Evolutionary conservation across 805 yeast species (phyloP).

Genomic region (Maudiozyma pseudohumilis): DNA sequence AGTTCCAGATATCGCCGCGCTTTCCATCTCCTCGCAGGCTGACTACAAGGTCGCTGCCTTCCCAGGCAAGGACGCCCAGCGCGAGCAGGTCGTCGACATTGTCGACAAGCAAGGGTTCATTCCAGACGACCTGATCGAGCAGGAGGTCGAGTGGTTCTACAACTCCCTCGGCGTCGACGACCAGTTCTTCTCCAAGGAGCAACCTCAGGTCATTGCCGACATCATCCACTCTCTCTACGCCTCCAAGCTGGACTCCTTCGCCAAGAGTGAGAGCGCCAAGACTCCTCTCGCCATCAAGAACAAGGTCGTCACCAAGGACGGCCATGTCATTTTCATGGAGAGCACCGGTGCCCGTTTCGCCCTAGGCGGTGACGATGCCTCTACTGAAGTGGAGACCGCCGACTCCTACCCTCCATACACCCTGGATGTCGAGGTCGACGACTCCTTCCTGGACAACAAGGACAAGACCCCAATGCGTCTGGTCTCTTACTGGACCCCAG

Average conservation of each 20-base stretch:
- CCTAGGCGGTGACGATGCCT: no score
- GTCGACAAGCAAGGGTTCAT: constrained; percentile 79
- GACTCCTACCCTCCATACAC: constrained; percentile 31
- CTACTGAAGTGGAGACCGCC: not conserved
- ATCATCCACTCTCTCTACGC: constrained; percentile 86
- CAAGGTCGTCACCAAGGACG: constrained; percentile 58
- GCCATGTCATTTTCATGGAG: constrained; percentile 88
- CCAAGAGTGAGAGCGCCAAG: constrained; percentile 33
- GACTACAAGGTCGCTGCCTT: constrained; percentile 74
- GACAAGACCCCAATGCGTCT: constrained; percentile 64
- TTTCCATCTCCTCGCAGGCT: constrained; percentile 35
- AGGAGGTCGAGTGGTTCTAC: constrained; percentile 86
- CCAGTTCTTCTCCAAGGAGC: constrained; percentile 79
- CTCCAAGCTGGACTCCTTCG: constrained; percentile 83
- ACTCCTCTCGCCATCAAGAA: constrained; percentile 54
- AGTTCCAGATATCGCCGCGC: constrained; percentile 30
- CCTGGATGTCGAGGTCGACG: constrained; percentile 74
- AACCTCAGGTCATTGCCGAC: constrained; percentile 67
- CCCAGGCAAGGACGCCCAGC: constrained; percentile 71
- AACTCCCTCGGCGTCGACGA: constrained; percentile 82
- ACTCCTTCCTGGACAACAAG: constrained; percentile 56
- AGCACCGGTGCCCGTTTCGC: constrained; percentile 31
- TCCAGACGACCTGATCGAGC: constrained; percentile 77
- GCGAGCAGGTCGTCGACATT: constrained; percentile 69
- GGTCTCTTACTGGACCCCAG: constrained; percentile 41